Percentiles rank a stretch among this genome's conserved stretches.
These are phyloP conservation scores for Acer negundo DNA, from an alignment of 345 rosid species.

Conservation along the genomic window DNA sequence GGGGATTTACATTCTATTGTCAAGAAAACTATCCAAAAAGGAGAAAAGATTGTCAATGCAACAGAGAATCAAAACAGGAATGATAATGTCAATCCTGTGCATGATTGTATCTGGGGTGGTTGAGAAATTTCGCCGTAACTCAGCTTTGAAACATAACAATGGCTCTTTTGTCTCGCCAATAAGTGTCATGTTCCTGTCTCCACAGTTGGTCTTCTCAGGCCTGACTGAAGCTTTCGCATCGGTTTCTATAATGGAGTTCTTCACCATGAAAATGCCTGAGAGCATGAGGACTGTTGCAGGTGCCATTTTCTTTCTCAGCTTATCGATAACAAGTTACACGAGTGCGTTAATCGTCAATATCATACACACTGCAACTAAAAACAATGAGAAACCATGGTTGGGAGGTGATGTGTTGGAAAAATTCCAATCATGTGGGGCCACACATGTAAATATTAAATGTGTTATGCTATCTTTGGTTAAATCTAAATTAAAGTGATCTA, in stretches of 20 bases:
- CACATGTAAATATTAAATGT: no score
- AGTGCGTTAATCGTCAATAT: slow-evolving; percentile 48
- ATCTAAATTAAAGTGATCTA: no score
- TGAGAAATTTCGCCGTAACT: slow-evolving; percentile 46
- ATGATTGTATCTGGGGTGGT: slow-evolving; percentile 54
- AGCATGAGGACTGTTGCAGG: slow-evolving; percentile 76
- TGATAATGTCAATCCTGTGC: slow-evolving; percentile 50
- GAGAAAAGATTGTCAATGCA: slow-evolving; percentile 44
- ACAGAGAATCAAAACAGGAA: slow-evolving; percentile 58
- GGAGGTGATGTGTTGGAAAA: no score
- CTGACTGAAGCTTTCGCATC: slow-evolving; percentile 70
- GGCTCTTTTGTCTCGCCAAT: slow-evolving; percentile 48
- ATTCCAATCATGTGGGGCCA: no score
- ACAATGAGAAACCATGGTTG: slow-evolving; percentile 49
- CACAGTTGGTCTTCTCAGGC: slow-evolving; percentile 67
- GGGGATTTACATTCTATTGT: slow-evolving; percentile 38
- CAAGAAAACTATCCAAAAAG: slow-evolving; percentile 28
- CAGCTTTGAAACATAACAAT: slow-evolving; percentile 32
- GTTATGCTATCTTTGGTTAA: no score
- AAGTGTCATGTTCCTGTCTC: slow-evolving; percentile 43
- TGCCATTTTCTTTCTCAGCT: slow-evolving; percentile 66
- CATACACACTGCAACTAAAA: slow-evolving; percentile 31
- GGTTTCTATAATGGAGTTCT: slow-evolving; percentile 69
- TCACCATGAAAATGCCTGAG: slow-evolving; percentile 66
- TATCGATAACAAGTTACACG: slow-evolving; percentile 54